Base-by-base conservation (phyloP, 2,329 filamentous ascomycete species). In the Penicillium sp. region DNA sequence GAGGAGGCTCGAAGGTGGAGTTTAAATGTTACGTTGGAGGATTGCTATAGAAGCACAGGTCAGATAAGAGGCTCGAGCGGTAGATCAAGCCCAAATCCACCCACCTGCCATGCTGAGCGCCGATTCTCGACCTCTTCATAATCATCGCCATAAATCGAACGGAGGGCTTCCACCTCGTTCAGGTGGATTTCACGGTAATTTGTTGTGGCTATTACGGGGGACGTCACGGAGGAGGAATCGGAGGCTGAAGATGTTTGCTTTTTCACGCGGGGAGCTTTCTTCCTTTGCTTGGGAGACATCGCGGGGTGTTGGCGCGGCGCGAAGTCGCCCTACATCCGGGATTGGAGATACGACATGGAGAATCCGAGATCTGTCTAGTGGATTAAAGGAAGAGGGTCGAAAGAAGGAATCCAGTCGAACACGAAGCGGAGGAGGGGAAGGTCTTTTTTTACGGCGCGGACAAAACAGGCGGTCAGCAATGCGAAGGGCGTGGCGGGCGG, bases 121-220 rank as follows among this genome's bases (percentile, higher is more conserved):
- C 87, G 85, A 52, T 85, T 84, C 69, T 89, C 85, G 68, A 92
- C 85, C 72, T 89, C 87, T 67, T 89, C 83, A 71, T 92, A 97
- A 71, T 97, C 93, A 60, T 96, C 91, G 66, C 88, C 89, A 72
- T 95, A 98, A 51, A 98, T 96, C 43, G 94, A 90, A 69, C 89
- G 84, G 59, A 98, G 82, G 46, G 88, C 94, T 72, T 95, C 85
- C 58, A 96, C 83, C 78, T 98, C 95, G 72, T 96, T 90, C 69
- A 89, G 83, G 78, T 98, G 95, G 36, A 90, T 87, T 77, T 96
- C 89, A 64, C 88, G 86, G 78, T 97, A 96, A 71, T 92, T 81
- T 59, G 83, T 83, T 41, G 78, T 69, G 37, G 77, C 68, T 63
- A 73, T 61, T 56, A 73, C 59, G 41, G 75, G 67, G 16, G 72